Percentiles rank a stretch among this genome's conserved stretches.
Evolutionary conservation across 2,329 filamentous ascomycete genomes (phyloP).

Genomic region (Hymenoscyphus albidus): DNA sequence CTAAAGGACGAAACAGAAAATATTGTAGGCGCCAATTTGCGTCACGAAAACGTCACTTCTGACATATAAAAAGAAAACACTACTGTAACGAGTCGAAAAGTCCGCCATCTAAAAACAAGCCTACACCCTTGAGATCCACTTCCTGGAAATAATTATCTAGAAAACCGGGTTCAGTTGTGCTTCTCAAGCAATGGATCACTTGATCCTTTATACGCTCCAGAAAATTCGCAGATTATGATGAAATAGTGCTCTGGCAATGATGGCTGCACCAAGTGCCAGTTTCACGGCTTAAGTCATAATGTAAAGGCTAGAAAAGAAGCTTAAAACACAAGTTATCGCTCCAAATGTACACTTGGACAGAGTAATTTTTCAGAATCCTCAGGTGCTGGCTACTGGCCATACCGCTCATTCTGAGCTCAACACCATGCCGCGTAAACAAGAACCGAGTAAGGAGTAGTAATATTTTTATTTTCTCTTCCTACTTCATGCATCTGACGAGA

Average conservation of each 20-base stretch:
- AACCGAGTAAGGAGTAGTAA: background rate
- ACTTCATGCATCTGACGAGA: conserved; percentile 1
- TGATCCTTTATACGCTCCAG: too few species aligned
- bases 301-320: background rate
- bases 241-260: background rate
- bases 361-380: background rate
- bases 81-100: background rate
- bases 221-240: too few species aligned
- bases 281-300: background rate
- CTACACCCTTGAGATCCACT: background rate
- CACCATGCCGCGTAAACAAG: background rate
- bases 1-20: background rate
- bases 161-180: too few species aligned
- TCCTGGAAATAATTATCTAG: too few species aligned
- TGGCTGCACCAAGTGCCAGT: background rate
- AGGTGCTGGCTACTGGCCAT: background rate
- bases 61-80: background rate
- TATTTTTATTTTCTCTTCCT: background rate
- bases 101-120: background rate
- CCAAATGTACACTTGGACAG: background rate
- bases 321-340: background rate
- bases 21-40: background rate
- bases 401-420: background rate
- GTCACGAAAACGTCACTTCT: background rate
- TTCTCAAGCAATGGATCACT: too few species aligned